Percentiles rank a stretch among this genome's conserved stretches.
phyloP scores from a whole-genome alignment of 1,284 basidiomycete species.

The Athelia sp. region DNA sequence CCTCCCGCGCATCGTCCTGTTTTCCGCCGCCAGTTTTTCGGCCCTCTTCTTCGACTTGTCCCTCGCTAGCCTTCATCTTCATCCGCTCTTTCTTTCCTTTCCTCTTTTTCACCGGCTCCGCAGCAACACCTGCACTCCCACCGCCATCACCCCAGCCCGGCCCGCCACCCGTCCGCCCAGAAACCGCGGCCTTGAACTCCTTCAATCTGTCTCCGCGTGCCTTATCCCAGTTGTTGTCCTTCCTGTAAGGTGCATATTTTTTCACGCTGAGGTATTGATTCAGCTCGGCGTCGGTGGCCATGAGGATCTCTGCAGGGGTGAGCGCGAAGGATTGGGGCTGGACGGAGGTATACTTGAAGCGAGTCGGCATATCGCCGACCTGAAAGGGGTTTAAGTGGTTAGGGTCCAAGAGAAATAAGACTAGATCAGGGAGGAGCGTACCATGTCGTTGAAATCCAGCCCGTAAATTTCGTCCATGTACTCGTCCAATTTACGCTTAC shows the following conservation, averaged over 20 bases:
- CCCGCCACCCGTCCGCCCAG: slow-evolving; percentile 23
- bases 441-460: slow-evolving; percentile 95
- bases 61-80: slow-evolving; percentile 33
- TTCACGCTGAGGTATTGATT: slow-evolving; percentile 89
- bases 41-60: background rate
- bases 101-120: slow-evolving; percentile 46
- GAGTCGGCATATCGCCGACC: slow-evolving; percentile 88
- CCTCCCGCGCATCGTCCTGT: no score
- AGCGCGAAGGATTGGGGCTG: slow-evolving; percentile 69
- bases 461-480: slow-evolving; percentile 90
- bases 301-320: slow-evolving; percentile 82
- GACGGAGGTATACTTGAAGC: slow-evolving; percentile 88
- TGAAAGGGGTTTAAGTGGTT: slow-evolving; percentile 28
- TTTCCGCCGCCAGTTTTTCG: no score
- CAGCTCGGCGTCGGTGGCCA: slow-evolving; percentile 90
- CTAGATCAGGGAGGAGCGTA: slow-evolving; percentile 38
- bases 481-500: slow-evolving; percentile 73
- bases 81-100: slow-evolving; percentile 75
- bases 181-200: slow-evolving; percentile 66
- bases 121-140: slow-evolving; percentile 11
- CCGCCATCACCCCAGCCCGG: slow-evolving; percentile 13
- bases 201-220: slow-evolving; percentile 65
- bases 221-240: slow-evolving; percentile 54
- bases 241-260: slow-evolving; percentile 87
- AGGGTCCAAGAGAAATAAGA: slow-evolving; percentile 2